Evolutionary conservation across 108 stramenopile genomes (phyloP), one percentile per base, ranked within the genome.

Genomic region (Stephanodiscus minutulus): DNA sequence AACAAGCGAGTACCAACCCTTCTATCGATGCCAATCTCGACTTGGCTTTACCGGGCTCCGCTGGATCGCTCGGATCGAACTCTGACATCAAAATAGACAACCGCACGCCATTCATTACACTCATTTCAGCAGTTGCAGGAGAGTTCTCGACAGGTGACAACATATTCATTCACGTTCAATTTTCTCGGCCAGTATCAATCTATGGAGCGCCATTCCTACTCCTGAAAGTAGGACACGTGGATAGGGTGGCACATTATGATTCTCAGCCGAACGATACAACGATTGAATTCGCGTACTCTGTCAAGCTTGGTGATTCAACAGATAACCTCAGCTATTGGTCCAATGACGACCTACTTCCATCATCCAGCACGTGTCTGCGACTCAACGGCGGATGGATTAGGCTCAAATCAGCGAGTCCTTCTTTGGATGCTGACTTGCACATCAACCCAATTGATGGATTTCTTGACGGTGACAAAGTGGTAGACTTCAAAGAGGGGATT

Each of bases 351-450:
- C 55, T 73, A 7, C 43, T 55, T 9, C 73, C 77, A 18, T 61
- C 62, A 21, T 71, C 86, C 36, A 41, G n/a, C 10, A 27, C 24
- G 61, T 35, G 66, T 48, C 63, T 77, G 10, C 69, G 68, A 11
- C 71, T 85, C 24, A 77, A 73, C 11, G 73, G 74, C 36, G 71
- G 83, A 25, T 66, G 72, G 52, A 78, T 88, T 13, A 68, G 31
- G 49, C 63, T 65, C 39, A 46, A 66, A 52, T 70, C 79, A 18
- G 11, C 55, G 33, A 70, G 60, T n/a, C 86, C 88, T n/a, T 33
- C 53, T 6, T 54, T 86, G n/a, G 58, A 82, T 52, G 88, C 88
- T 8, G 86, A 89, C 66, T n/a, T 85, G 25, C 87, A 86, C 27
- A 55, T 88, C 25, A 88, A 88, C 53, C 88, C 88, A 48, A 63